These are phyloP conservation scores for Ustilago lituana DNA, from an alignment of 1,284 basidiomycete genomes.

Conservation along the genomic window DNA sequence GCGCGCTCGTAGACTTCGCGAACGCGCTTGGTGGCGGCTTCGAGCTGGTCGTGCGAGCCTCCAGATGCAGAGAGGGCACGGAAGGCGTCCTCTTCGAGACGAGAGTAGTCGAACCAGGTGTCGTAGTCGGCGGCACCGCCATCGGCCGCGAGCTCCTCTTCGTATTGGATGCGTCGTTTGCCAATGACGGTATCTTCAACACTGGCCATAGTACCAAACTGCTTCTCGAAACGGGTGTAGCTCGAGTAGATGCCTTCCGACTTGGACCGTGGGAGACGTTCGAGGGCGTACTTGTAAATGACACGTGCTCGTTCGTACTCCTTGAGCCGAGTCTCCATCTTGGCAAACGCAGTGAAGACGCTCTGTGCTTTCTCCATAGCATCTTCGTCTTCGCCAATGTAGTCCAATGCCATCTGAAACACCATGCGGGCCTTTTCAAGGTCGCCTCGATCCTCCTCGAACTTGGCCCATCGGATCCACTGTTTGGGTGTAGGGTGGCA, in stretches of 20 bases:
- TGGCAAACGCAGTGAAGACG: constrained; percentile 94
- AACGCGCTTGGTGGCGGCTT: constrained; percentile 71
- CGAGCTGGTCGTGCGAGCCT: constrained; percentile 33
- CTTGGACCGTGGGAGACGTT: constrained; percentile 88
- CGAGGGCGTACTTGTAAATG: constrained; percentile 96
- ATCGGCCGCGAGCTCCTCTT: constrained; percentile 53
- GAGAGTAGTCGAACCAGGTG: constrained; percentile 96
- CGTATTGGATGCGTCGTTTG: constrained; percentile 96
- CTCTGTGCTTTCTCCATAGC: constrained; percentile 96
- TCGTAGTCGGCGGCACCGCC: constrained; percentile 85
- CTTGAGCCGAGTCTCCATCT: constrained; percentile 95
- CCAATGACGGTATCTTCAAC: constrained; percentile 94
- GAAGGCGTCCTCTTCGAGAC: constrained; percentile 89
- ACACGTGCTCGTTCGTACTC: constrained; percentile 95
- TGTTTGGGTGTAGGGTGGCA: constrained; percentile 91
- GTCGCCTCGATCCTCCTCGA: constrained; percentile 86
- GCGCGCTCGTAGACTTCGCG: constrained; percentile 95
- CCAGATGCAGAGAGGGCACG: constrained; percentile 69
- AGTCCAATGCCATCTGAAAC: constrained; percentile 94
- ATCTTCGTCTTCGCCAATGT: constrained; percentile 96
- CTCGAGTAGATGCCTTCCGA: constrained; percentile 84
- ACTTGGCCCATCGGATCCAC: constrained; percentile 96
- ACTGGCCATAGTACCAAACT: constrained; percentile 86
- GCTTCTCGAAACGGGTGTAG: constrained; percentile 98
- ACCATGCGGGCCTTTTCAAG: constrained; percentile 90